phyloP scores from a whole-genome alignment of 345 rosid genomes.

The Arabidopsis suecica region DNA sequence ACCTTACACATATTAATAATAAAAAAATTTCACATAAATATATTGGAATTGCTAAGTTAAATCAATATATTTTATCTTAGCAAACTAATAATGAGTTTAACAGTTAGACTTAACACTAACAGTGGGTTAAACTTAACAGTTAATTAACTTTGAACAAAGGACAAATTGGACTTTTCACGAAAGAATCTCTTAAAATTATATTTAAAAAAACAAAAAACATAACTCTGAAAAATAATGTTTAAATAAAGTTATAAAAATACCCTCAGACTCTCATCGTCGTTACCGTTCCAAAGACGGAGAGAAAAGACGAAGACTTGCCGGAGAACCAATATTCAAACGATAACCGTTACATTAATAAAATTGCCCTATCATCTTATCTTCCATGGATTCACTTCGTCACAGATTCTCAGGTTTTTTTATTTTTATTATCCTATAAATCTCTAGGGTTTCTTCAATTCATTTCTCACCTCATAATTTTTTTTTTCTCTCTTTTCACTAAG shows the following conservation, averaged over 20 bases:
- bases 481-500: not conserved
- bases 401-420: conserved; percentile 23
- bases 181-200: too few species aligned
- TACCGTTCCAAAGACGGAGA: not conserved
- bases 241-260: too few species aligned
- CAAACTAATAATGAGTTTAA: too few species aligned
- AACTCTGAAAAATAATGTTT: too few species aligned
- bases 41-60: not conserved
- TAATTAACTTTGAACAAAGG: too few species aligned
- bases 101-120: too few species aligned
- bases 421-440: not conserved
- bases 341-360: conserved; percentile 11
- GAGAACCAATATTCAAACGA: not conserved
- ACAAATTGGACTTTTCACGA: too few species aligned
- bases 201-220: too few species aligned
- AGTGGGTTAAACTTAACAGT: too few species aligned
- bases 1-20: too few species aligned
- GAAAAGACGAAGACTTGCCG: conserved; percentile 11
- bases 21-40: too few species aligned
- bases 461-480: not conserved
- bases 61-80: not conserved
- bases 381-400: conserved; percentile 15
- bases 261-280: too few species aligned
- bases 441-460: conserved; percentile 19
- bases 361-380: not conserved